Conservation (phyloP, 345 rosid genomes). For the Carallia brachiata region DNA sequence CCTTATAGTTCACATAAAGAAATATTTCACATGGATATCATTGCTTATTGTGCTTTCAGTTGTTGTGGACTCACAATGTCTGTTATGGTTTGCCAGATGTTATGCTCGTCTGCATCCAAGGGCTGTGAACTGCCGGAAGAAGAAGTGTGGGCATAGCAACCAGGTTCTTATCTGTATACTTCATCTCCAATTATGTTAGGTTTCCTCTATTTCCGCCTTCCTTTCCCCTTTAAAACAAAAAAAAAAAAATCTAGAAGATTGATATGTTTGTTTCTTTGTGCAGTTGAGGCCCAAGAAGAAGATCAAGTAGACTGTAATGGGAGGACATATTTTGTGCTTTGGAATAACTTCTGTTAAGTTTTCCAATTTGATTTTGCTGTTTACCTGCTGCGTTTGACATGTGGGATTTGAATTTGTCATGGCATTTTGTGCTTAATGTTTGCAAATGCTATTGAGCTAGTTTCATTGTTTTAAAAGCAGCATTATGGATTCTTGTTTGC, state of each 20-base stretch:
- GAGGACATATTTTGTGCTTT: background rate
- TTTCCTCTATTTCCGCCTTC: background rate
- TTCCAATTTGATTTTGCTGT: background rate
- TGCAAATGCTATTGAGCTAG: background rate
- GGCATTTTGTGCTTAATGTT: background rate
- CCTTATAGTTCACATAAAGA: too few species aligned
- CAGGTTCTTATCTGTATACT: constrained; percentile 15
- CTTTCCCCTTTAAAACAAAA: too few species aligned
- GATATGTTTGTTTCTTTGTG: background rate
- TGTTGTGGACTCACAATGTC: background rate
- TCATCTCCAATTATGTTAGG: background rate
- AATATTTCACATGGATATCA: too few species aligned
- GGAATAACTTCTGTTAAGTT: background rate
- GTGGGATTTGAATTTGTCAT: background rate
- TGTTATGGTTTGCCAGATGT: constrained; percentile 8
- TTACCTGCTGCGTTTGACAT: background rate
- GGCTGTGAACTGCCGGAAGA: constrained; percentile 38
- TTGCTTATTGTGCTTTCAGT: background rate
- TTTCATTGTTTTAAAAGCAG: too few species aligned
- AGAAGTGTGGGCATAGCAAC: constrained; percentile 41
- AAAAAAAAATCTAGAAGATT: background rate
- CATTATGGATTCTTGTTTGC: too few species aligned
- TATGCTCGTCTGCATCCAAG: constrained; percentile 37
- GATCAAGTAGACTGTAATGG: constrained; percentile 22
- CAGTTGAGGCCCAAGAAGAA: constrained; percentile 44